These are phyloP conservation scores for Phytophthora pseudosyringae DNA, from an alignment of 352 stramenopile species.

Conservation along the genomic window DNA sequence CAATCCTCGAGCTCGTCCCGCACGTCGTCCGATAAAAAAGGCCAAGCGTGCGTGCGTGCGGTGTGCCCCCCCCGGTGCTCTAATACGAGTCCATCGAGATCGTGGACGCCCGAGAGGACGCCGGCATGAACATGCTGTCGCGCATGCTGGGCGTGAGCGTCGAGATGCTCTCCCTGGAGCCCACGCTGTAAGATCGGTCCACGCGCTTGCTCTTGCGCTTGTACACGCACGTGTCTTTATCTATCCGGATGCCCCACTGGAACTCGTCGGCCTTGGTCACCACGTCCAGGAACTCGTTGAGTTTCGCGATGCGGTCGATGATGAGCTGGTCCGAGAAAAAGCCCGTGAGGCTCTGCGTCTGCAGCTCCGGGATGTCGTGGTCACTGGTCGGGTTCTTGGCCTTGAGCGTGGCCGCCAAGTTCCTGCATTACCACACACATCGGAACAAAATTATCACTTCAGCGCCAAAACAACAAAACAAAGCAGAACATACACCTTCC, in stretches of 20 bases:
- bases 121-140: constrained; percentile 77
- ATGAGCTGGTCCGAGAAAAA: constrained; percentile 90
- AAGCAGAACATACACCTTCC: constrained; percentile 26
- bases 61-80: background rate
- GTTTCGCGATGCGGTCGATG: constrained; percentile 83
- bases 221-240: constrained; percentile 91
- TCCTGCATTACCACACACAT: constrained; percentile 34
- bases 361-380: constrained; percentile 79
- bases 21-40: constrained; percentile 13
- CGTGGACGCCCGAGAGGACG: constrained; percentile 65
- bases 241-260: constrained; percentile 91
- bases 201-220: constrained; percentile 87
- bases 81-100: constrained; percentile 72
- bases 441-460: background rate
- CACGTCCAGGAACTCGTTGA: constrained; percentile 89
- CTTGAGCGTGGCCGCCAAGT: constrained; percentile 81
- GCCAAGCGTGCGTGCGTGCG: background rate
- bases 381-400: constrained; percentile 80
- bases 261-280: constrained; percentile 87
- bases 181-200: constrained; percentile 70
- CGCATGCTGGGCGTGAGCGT: constrained; percentile 75
- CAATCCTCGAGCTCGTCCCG: background rate
- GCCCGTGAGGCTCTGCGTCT: constrained; percentile 82
- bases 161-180: constrained; percentile 80
- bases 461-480: too few species aligned